A percentile compares a stretch with the other conserved stretches of the same genome.
Evolutionary conservation across 495 filamentous ascomycete genomes (phyloP).

Genomic region (Penicillium canariense): DNA sequence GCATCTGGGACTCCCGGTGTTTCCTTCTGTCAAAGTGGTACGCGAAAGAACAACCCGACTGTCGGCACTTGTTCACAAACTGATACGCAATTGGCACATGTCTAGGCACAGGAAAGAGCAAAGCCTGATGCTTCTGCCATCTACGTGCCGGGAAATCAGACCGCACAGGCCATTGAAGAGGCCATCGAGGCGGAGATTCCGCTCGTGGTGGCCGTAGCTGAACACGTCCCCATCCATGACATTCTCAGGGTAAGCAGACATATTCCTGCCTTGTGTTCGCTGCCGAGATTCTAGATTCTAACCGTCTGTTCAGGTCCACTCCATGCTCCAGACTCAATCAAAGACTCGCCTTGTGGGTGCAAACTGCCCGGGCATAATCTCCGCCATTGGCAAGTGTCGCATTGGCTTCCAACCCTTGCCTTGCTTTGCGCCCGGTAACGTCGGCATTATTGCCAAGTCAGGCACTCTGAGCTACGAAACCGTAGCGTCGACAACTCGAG

Average conservation of each 20-base stretch:
- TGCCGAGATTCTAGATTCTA: neutral
- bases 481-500: constrained; percentile 76
- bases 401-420: constrained; percentile 86
- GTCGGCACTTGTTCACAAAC: neutral
- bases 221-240: constrained; percentile 88
- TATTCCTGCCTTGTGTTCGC: neutral
- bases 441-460: constrained; percentile 85
- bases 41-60: constrained; percentile 5
- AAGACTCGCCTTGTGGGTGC: constrained; percentile 79
- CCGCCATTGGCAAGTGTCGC: constrained; percentile 73
- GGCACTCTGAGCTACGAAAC: constrained; percentile 88
- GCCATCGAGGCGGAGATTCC: constrained; percentile 87
- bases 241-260: constrained; percentile 64
- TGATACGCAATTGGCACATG: neutral
- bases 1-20: constrained; percentile 77
- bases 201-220: constrained; percentile 83
- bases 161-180: constrained; percentile 77
- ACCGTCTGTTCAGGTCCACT: constrained; percentile 55
- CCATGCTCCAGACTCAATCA: constrained; percentile 76
- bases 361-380: constrained; percentile 87
- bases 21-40: constrained; percentile 68
- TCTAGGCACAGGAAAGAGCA: constrained; percentile 67
- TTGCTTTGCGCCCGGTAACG: constrained; percentile 67
- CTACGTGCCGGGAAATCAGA: constrained; percentile 79
- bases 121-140: constrained; percentile 85